Evolutionary conservation across 164 flowering plant genomes (phyloP).

Genomic region (Tetrastigma voinierianum): DNA sequence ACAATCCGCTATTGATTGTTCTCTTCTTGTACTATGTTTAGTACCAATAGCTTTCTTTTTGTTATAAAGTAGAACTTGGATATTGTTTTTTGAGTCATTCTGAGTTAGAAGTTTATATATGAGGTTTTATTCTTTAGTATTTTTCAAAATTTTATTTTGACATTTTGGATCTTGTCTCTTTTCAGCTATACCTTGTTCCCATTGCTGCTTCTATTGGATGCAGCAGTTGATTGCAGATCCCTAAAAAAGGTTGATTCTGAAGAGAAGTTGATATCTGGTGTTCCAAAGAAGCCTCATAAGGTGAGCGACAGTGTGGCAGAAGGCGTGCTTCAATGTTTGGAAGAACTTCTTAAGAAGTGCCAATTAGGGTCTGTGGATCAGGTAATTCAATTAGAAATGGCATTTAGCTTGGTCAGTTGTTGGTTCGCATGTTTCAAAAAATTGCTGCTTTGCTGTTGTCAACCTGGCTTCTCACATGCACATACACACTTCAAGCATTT

Average conservation of each 20-base stretch:
- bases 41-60: neutral
- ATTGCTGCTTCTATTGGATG: conserved; percentile 80
- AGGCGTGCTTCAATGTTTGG: conserved; percentile 68
- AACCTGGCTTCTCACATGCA: too few species aligned
- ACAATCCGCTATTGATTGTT: too few species aligned
- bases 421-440: neutral
- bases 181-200: conserved; percentile 82
- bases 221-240: conserved; percentile 69
- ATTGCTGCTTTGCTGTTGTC: neutral
- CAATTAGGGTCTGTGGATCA: conserved; percentile 63
- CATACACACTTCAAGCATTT: too few species aligned
- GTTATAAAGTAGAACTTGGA: neutral
- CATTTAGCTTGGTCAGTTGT: neutral
- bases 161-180: conserved; percentile 2
- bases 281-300: conserved; percentile 14
- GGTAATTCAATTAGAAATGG: conserved; percentile 34
- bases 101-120: neutral
- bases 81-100: neutral
- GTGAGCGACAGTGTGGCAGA: conserved; percentile 82
- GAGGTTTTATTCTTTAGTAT: neutral
- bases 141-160: neutral
- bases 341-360: conserved; percentile 77
- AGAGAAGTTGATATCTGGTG: conserved; percentile 14
- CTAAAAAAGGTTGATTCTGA: conserved; percentile 24
- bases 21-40: too few species aligned